These are phyloP conservation scores for Hemileccinum impolitum DNA, from an alignment of 768 basidiomycete genomes.

Conservation along the genomic window DNA sequence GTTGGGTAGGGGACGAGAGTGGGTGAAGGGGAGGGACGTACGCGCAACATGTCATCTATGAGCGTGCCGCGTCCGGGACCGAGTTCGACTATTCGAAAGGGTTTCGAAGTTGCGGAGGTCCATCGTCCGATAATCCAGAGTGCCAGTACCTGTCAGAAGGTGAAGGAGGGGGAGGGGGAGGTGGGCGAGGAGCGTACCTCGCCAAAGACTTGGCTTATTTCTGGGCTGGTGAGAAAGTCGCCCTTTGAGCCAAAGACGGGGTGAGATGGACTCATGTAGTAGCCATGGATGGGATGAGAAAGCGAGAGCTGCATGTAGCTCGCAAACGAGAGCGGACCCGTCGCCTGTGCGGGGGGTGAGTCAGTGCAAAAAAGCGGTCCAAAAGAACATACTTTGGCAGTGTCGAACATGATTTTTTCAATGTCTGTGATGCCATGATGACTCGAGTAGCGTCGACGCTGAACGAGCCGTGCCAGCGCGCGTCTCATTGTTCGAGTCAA, in stretches of 20 bases:
- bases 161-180: not conserved
- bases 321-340: slow-evolving; percentile 85
- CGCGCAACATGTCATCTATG: slow-evolving; percentile 84
- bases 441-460: too few relatives aligned
- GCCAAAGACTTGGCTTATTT: slow-evolving; percentile 94
- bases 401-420: slow-evolving; percentile 50
- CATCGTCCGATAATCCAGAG: slow-evolving; percentile 86
- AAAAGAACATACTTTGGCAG: slow-evolving; percentile 58
- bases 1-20: not conserved
- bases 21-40: slow-evolving; percentile 28
- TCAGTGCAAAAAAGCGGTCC: not conserved
- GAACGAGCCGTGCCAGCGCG: too few relatives aligned
- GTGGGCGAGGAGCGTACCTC: slow-evolving; percentile 57
- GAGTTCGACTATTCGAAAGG: slow-evolving; percentile 79
- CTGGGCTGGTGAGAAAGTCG: slow-evolving; percentile 96
- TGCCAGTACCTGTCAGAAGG: slow-evolving; percentile 63
- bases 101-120: slow-evolving; percentile 47
- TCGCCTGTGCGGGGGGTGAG: slow-evolving; percentile 47
- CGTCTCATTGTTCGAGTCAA: too few relatives aligned
- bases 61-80: slow-evolving; percentile 94
- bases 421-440: too few relatives aligned
- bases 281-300: slow-evolving; percentile 85
- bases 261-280: slow-evolving; percentile 67
- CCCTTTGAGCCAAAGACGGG: slow-evolving; percentile 82
- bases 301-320: slow-evolving; percentile 92